Evolutionary conservation across 1,284 basidiomycete genomes (phyloP).

Genomic region (Cronartium quercuum): DNA sequence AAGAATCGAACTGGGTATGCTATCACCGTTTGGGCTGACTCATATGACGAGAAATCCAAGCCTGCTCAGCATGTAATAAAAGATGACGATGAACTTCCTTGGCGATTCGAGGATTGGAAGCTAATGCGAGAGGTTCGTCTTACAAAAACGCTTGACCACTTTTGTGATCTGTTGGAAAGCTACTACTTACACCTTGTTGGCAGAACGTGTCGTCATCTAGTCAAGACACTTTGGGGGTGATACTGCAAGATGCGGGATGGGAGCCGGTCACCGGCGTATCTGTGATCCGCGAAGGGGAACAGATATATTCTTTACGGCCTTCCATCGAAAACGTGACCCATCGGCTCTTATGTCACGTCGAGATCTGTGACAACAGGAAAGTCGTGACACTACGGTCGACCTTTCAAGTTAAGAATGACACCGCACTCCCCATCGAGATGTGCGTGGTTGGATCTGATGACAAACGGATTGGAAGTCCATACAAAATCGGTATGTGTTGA

Average conservation of each 20-base stretch:
- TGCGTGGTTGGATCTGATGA: conserved; percentile 80
- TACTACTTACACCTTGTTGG: conserved; percentile 37
- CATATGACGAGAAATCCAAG: conserved; percentile 52
- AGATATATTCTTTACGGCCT: conserved; percentile 76
- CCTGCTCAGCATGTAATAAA: conserved; percentile 51
- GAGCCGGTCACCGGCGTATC: conserved; percentile 81
- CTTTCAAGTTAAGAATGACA: conserved; percentile 85
- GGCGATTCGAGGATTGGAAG: conserved; percentile 97
- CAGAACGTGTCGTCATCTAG: conserved; percentile 73
- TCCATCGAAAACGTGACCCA: conserved; percentile 67
- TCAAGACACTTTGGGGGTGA: conserved; percentile 75
- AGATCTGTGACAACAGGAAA: conserved; percentile 88
- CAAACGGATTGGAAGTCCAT: conserved; percentile 69
- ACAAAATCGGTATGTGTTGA: conserved; percentile 65
- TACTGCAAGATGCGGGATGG: conserved; percentile 82
- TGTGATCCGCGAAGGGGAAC: conserved; percentile 91
- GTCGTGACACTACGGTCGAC: conserved; percentile 90
- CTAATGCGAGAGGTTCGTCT: conserved; percentile 75
- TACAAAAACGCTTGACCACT: not conserved
- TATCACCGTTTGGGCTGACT: conserved; percentile 58
- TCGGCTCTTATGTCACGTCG: conserved; percentile 83
- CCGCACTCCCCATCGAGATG: conserved; percentile 86
- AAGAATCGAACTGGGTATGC: conserved; percentile 82
- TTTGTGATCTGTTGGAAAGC: not conserved
- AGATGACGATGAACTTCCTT: conserved; percentile 75